Base-by-base conservation (phyloP, 805 yeast genomes). In the Kodamaea jinghongensis region DNA sequence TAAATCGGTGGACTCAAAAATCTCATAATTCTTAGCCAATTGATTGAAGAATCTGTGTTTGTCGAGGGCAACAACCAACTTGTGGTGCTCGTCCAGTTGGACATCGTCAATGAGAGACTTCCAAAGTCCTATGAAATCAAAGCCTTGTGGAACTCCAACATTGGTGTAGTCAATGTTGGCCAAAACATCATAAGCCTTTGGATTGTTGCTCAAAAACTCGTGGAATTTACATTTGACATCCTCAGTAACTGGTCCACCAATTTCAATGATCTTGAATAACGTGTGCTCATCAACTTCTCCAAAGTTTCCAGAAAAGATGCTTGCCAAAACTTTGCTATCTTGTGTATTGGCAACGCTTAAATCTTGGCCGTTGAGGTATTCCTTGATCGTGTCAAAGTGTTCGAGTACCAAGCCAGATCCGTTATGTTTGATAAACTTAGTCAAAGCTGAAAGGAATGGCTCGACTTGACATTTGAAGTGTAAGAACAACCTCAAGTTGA, bases 401-500 rank as follows among this genome's bases (percentile, higher is more conserved):
- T 47, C 50, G 13, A 42, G 42, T 12, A 65, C 36, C 17, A 65
- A 38, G 1, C 39, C 31, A 23, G 46, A 49, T 1, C 70, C 71
- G 43, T 67, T 67, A 50, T 76, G 73, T 23, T 58, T 60, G 13
- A 62, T 62, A 14, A 78, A 55, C 30, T 65, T 58, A 14, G 58
- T 50, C 17, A 75, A 38, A 37, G 65, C 47, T 0, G 54, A 46
- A 14, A 52, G 43, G 26, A 72, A 49, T 6, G 25, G 14, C 3
- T 47, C 37, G 1, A 39, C 22, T 6, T 57, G 43, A 0, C 60
- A 46, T 30, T 71, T 56, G 29, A 72, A 56, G 46, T 67, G 63
- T 11, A 73, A 55, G 23, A 81, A 42, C 6, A 78, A 50, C 39
- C 67, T 65, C 39, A 83, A 53, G 44, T 73, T 70, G 25, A 79